Percentiles rank a stretch among this genome's conserved stretches.
Conservation (phyloP, 2,329 filamentous ascomycete species). For the Beauveria rudraprayagi region DNA sequence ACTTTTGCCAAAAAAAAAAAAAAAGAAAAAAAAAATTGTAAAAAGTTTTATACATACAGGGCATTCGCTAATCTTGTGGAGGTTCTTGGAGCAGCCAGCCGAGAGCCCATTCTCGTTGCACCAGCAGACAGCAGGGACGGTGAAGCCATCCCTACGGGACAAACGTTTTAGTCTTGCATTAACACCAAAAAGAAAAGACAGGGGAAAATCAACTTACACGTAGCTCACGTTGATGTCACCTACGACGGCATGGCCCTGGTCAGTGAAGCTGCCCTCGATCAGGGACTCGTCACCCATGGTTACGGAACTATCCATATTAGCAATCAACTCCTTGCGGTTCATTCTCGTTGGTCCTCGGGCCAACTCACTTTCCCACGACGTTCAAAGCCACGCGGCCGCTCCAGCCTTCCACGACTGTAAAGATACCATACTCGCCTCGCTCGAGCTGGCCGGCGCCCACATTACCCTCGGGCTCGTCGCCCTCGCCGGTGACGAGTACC, state of each 20-base stretch:
- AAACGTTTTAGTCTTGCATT: neutral
- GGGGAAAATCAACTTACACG: conserved; percentile 11
- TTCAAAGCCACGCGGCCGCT: conserved; percentile 11
- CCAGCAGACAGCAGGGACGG: conserved; percentile 9
- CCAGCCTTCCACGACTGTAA: conserved; percentile 5
- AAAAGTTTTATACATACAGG: conserved; percentile 3
- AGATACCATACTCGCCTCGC: neutral
- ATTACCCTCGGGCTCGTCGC: neutral
- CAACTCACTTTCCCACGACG: conserved; percentile 1
- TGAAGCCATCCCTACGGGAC: conserved; percentile 8
- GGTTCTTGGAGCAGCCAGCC: conserved; percentile 12
- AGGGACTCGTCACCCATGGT: conserved; percentile 18
- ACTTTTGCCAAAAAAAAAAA: no score
- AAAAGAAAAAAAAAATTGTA: no score
- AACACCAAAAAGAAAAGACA: no score
- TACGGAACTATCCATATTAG: neutral
- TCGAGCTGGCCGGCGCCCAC: neutral
- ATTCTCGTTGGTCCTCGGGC: neutral
- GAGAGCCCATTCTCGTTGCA: conserved; percentile 12
- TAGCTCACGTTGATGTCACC: conserved; percentile 14
- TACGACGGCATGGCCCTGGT: conserved; percentile 1
- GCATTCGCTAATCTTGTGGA: neutral
- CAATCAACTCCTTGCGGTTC: no score
- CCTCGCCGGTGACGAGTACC: neutral
- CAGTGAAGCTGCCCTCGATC: conserved; percentile 12